Percentiles rank a stretch among this genome's conserved stretches.
Evolutionary conservation across 352 stramenopile genomes (phyloP).

Genomic region (Globisporangium orthogonon): DNA sequence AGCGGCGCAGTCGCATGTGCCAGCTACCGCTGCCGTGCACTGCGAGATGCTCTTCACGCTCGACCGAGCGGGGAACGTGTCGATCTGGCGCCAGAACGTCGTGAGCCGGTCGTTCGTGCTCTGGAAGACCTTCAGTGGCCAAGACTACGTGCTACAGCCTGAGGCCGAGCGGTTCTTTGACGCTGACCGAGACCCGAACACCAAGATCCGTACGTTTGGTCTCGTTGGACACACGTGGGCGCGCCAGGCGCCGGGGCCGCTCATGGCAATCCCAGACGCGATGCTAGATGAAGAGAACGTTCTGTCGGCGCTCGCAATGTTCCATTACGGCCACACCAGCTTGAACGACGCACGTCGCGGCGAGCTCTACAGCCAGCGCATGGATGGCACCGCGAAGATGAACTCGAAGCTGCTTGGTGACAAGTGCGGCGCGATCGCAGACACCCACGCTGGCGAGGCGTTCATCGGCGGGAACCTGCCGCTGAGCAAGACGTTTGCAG

Average conservation of each 20-base stretch:
- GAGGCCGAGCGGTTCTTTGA: slow-evolving; percentile 17
- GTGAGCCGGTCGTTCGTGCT: slow-evolving; percentile 48
- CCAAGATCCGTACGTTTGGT: slow-evolving; percentile 21
- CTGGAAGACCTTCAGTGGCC: slow-evolving; percentile 52
- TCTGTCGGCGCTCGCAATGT: slow-evolving; percentile 57
- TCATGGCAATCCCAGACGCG: slow-evolving; percentile 30
- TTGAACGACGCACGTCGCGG: slow-evolving; percentile 48
- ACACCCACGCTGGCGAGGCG: slow-evolving; percentile 59
- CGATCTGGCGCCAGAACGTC: slow-evolving; percentile 71
- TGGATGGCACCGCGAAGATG: slow-evolving; percentile 48
- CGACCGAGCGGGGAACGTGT: slow-evolving; percentile 51
- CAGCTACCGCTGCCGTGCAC: background rate
- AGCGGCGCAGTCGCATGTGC: background rate
- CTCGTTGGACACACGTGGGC: slow-evolving; percentile 23
- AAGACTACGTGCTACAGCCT: slow-evolving; percentile 22
- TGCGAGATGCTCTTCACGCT: slow-evolving; percentile 75
- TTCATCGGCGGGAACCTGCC: slow-evolving; percentile 55
- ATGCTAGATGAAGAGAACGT: slow-evolving; percentile 69
- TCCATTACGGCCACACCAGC: slow-evolving; percentile 61
- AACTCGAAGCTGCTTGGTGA: slow-evolving; percentile 61
- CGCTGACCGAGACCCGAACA: background rate
- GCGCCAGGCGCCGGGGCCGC: slow-evolving; percentile 9
- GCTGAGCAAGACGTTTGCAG: slow-evolving; percentile 53
- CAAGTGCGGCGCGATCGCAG: slow-evolving; percentile 37
- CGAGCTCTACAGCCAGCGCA: slow-evolving; percentile 60